Evolutionary conservation across 139 green algal species (phyloP), one percentile per base, ranked within the genome.

Genomic region (Chlorella sorokiniana): DNA sequence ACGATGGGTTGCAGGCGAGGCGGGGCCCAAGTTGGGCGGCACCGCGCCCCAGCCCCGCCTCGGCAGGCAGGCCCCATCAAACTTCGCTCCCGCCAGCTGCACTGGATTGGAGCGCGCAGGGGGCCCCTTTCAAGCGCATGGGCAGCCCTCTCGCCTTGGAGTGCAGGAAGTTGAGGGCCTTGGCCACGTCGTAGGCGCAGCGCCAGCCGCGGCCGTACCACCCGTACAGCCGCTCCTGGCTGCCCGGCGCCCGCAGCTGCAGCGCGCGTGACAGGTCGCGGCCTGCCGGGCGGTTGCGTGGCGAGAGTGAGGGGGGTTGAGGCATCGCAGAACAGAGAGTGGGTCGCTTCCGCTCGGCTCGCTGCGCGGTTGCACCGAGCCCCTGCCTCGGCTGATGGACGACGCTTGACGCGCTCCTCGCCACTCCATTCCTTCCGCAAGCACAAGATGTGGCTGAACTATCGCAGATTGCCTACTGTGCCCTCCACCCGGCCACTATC

Each of bases 81-180:
- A n/a, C n/a, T n/a, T n/a, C n/a, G n/a, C n/a, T n/a, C n/a, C n/a
- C n/a, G n/a, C n/a, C n/a, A n/a, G n/a, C n/a, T 73, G 63, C 65
- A 33, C 11, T 4, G 65, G 3, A 51, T 31, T 1, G 31, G 52
- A 14, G 16, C 65, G 23, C 16, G 4, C 35, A 33, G 16, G 1
- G 16, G 37, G 16, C 38, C 37, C 4, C 64, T 42, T 48, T 4
- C 62, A n/a, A n/a, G n/a, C n/a, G n/a, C n/a, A n/a, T n/a, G n/a
- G 23, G n/a, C n/a, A 69, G 27, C 6, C 63, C 11, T 6, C 33
- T 23, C 23, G 10, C 68, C 68, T 56, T 29, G 3, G 68, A 75
- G 68, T 75, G 68, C 10, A 75, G 68, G 68, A 41, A 75, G 68
- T 75, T 75, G 40, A 75, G 68, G 68, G 41, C 68, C 10, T 45